Conservation (phyloP, 306 rosid species). For the Echinosophora koreensis region DNA sequence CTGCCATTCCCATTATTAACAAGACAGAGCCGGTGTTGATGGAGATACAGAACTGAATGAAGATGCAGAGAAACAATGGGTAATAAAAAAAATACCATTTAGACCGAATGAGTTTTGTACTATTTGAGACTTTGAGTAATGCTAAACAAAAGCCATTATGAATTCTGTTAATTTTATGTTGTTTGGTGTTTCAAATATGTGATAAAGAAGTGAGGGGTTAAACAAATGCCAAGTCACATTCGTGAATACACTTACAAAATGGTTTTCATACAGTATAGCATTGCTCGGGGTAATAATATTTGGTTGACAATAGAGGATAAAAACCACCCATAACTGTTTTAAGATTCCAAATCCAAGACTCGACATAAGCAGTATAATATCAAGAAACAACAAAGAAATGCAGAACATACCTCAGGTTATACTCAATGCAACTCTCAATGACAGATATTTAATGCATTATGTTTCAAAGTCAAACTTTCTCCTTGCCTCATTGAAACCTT, state of each 20-base stretch:
- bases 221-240: too few relatives aligned
- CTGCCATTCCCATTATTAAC: not conserved
- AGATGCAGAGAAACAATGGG: not conserved
- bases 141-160: too few relatives aligned
- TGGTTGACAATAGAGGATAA: slow-evolving; percentile 17
- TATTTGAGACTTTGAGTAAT: too few relatives aligned
- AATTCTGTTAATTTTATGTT: too few relatives aligned
- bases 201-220: too few relatives aligned
- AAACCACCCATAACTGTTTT: not conserved
- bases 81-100: not conserved
- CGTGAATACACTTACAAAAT: too few relatives aligned
- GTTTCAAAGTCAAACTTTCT: not conserved
- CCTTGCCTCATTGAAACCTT: slow-evolving; percentile 32
- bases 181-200: too few relatives aligned
- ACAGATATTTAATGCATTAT: slow-evolving; percentile 14
- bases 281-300: not conserved
- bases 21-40: not conserved
- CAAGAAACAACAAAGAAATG: slow-evolving; percentile 27
- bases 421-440: slow-evolving; percentile 18
- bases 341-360: slow-evolving; percentile 4
- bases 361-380: not conserved
- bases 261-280: too few relatives aligned
- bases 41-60: not conserved
- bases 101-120: too few relatives aligned
- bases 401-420: slow-evolving; percentile 32